Evolutionary conservation across 306 rosid species (phyloP), one percentile per base, ranked within the genome.

Genomic region (Cucurbita argyrosperma): DNA sequence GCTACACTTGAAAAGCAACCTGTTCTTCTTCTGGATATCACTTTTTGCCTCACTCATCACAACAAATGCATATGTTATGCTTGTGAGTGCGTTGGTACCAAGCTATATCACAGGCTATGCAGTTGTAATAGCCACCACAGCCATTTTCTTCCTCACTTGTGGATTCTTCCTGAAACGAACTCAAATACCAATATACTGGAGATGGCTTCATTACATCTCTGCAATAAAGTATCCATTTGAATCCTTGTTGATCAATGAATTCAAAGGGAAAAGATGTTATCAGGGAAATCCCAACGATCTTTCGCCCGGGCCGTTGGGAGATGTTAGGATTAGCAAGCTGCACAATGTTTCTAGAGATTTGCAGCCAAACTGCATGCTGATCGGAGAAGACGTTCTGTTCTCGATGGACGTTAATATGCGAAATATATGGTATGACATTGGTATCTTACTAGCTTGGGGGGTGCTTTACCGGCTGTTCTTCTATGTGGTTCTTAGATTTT

Each of bases 211-310:
- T 79, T 89, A 87, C 78, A 78, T 89, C 64, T 90, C 97, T 19
- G 97, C 98, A 19, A 90, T 93, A 62, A 93, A 90, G 81, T 93
- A 93, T 71, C 96, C 97, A 26, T 93, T 89, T 49, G 98, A 90
- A 83, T 92, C 96, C 26, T 63, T 93, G 90, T 69, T 93, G 51
- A 84, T 81, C 63, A 90, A 86, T 77, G 98, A 93, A 73, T 93
- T 93, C 87, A 71, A 82, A 78, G 90, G 90, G 0, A 58, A 37
- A 4, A 75, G 76, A 14, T 90, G 94, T 82, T 90, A 90, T 75
- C 21, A 39, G 10, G 97, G 97, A 42, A 40, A 7, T n/a, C 65
- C 1, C 9, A 19, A 50, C 12, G 96, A 93, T 35, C 84, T 93
- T 54, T 77, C 91, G 7, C 87, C 94, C 0, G 96, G 97, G 26